phyloP scores from a whole-genome alignment of 176 grass and related monocot genomes.

The Phyllostachys edulis region DNA sequence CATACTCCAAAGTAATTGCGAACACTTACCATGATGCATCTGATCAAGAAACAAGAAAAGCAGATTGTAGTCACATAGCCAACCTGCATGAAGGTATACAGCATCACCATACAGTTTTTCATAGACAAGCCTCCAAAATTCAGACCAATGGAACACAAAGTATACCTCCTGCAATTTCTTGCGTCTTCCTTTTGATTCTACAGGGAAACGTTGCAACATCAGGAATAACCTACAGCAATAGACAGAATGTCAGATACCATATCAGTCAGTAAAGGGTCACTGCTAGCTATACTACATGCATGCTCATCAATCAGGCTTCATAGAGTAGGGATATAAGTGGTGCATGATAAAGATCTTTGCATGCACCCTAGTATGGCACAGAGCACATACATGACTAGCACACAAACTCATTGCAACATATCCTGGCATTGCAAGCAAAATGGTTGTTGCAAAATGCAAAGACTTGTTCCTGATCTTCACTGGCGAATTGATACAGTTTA shows the following conservation, averaged over 20 bases:
- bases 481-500: not conserved
- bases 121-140: not conserved
- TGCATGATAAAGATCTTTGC: not conserved
- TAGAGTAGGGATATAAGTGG: not conserved
- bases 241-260: constrained; percentile 13
- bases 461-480: constrained; percentile 6
- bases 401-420: constrained; percentile 1
- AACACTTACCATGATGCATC: constrained; percentile 84
- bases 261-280: constrained; percentile 1
- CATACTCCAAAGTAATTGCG: not conserved
- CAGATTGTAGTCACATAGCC: constrained; percentile 95
- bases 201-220: constrained; percentile 95
- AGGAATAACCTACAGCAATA: constrained; percentile 65
- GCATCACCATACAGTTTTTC: constrained; percentile 27
- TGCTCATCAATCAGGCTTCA: not conserved
- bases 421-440: constrained; percentile 1
- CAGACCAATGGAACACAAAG: constrained; percentile 1
- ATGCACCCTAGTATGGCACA: constrained; percentile 10
- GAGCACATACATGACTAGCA: not conserved
- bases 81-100: constrained; percentile 51
- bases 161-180: constrained; percentile 94
- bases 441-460: not conserved
- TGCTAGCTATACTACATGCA: not conserved
- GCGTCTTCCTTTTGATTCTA: constrained; percentile 88
- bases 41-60: constrained; percentile 88